Percentiles rank a stretch among this genome's conserved stretches.
Evolutionary conservation across 1,139 yeast species (phyloP).

Genomic region (Taiozyma sp.): DNA sequence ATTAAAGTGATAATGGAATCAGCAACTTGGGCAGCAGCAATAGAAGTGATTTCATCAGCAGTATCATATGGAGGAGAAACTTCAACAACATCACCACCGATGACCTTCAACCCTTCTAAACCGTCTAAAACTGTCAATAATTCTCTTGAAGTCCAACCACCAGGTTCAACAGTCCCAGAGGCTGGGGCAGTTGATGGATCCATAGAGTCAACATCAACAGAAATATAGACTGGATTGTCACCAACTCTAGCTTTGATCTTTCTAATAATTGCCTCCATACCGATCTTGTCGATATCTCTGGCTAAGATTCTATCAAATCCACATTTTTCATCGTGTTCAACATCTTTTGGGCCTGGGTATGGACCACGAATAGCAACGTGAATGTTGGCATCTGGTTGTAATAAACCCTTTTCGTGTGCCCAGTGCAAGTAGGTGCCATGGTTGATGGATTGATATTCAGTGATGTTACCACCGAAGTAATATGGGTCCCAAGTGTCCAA

Average conservation of each 20-base stretch:
- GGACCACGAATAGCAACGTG: slow-evolving; percentile 32
- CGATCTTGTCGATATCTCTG: slow-evolving; percentile 24
- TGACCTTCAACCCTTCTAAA: slow-evolving; percentile 35
- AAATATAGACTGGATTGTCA: slow-evolving; percentile 40
- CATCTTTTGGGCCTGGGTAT: slow-evolving; percentile 33
- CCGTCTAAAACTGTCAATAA: slow-evolving; percentile 42
- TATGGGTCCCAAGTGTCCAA: slow-evolving; percentile 57
- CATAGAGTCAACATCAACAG: slow-evolving; percentile 50
- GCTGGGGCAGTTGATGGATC: slow-evolving; percentile 53
- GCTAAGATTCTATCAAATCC: slow-evolving; percentile 33
- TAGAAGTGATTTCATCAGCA: slow-evolving; percentile 41
- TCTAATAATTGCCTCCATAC: slow-evolving; percentile 35
- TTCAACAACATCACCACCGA: slow-evolving; percentile 58
- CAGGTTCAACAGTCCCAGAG: slow-evolving; percentile 56
- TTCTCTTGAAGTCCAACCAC: slow-evolving; percentile 51
- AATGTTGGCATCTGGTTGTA: slow-evolving; percentile 32
- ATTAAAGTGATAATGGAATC: slow-evolving; percentile 42
- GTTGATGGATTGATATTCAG: slow-evolving; percentile 44
- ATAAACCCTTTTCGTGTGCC: slow-evolving; percentile 52
- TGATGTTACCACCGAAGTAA: slow-evolving; percentile 47
- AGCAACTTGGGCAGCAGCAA: slow-evolving; percentile 50
- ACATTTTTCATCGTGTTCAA: slow-evolving; percentile 39
- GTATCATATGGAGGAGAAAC: slow-evolving; percentile 51
- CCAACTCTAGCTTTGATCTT: slow-evolving; percentile 34
- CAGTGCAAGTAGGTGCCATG: slow-evolving; percentile 54